Evolutionary conservation across 139 green algal species (phyloP).

Genomic region (Chlorella sp.): DNA sequence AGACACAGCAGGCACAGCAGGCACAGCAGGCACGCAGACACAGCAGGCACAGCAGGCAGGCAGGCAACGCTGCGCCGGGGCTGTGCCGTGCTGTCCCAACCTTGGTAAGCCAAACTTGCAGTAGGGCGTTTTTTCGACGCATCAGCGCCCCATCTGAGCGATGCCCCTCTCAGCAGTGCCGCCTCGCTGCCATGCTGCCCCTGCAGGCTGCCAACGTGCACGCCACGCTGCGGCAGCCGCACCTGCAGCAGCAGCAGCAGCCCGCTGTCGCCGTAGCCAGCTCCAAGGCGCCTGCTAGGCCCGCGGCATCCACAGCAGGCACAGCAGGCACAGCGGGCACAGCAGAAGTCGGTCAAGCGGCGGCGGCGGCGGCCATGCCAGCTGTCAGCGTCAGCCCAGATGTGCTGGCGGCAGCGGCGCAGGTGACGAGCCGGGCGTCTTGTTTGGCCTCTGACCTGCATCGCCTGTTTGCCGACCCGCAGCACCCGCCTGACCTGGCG

Average conservation of each 20-base stretch:
- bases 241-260: slow-evolving; percentile 16
- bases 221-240: slow-evolving; percentile 25
- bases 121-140: no score
- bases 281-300: background rate
- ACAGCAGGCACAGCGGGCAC: background rate
- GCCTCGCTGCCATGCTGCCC: no score
- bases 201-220: slow-evolving; percentile 51
- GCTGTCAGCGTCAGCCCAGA: background rate
- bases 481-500: slow-evolving; percentile 61
- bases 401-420: background rate
- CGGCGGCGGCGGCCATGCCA: background rate
- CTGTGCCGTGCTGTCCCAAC: background rate
- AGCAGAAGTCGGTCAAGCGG: background rate
- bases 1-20: background rate
- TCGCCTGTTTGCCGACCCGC: slow-evolving; percentile 37
- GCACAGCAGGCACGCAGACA: background rate
- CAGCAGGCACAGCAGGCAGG: background rate
- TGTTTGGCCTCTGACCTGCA: background rate
- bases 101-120: background rate
- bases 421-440: background rate
- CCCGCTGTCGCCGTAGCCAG: background rate
- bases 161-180: background rate
- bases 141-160: background rate
- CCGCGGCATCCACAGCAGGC: background rate
- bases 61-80: no score